Evolutionary conservation across 352 stramenopile genomes (phyloP), one percentile per base, ranked within the genome.

Genomic region (Phytophthora foliorum): DNA sequence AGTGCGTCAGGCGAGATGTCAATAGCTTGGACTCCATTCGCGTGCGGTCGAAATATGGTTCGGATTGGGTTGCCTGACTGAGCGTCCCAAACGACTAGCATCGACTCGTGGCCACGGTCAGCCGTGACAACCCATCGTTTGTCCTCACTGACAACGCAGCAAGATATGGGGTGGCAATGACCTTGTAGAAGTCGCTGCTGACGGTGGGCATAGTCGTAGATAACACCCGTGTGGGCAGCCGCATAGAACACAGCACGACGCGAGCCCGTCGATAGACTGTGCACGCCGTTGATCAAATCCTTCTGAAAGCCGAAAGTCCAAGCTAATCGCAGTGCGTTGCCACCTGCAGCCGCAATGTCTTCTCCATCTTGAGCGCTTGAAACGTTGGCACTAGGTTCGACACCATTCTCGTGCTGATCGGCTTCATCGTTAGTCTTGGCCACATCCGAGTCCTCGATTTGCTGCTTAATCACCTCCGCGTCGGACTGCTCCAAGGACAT

Each of bases 281-380:
- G 89, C n/a, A 97, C 93, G 49, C 91, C 88, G 39, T 84, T 81
- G 7, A 93, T 71, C 29, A 96, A 71, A 54, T 97, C 88, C 52
- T 97, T 97, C 81, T 97, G 97, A 69, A 98, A 97, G 16, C 94
- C 94, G 64, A 98, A 98, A 1, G 84, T 84, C 94, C 92, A 98
- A 17, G 81, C 67, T 3, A 98, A 70, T 9, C 71, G 71, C 56
- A 95, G 61, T 16, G 84, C 88, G 45, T 93, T 94, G 27, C 71
- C 67, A 22, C 61, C 57, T 17, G 46, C 51, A 46, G 42, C 63
- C 22, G 31, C 44, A 31, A 53, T 9, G 3, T 61, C 61, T 24
- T 60, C 48, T 11, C 13, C 57, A 45, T 11, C 51, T 53, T 10
- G 19, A 22, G 46, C n/a, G 27, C 48, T 59, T 8, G 46, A 59